These are phyloP conservation scores for Myxozyma udenii DNA, from an alignment of 805 yeast genomes.

Conservation along the genomic window DNA sequence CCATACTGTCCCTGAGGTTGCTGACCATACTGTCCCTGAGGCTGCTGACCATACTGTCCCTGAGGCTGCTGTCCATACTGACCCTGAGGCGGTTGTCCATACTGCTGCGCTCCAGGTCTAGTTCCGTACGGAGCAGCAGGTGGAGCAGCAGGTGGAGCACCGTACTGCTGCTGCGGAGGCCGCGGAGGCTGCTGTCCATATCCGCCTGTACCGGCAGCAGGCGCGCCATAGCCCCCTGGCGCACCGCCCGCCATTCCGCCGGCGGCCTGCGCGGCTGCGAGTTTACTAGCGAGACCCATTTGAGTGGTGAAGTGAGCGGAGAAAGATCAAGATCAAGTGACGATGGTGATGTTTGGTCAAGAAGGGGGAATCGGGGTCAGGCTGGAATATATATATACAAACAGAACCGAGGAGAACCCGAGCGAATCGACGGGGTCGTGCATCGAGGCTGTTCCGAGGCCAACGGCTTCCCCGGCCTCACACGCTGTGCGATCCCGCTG, in stretches of 20 bases:
- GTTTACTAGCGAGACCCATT: conserved; percentile 37
- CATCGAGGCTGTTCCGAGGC: too few species aligned
- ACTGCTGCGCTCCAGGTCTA: conserved; percentile 15
- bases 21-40: conserved; percentile 13
- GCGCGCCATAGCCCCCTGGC: conserved; percentile 11
- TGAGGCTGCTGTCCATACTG: conserved; percentile 19
- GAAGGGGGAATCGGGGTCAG: too few species aligned
- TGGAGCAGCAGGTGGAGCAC: conserved; percentile 3
- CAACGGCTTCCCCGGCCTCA: too few species aligned
- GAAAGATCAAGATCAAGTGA: too few species aligned
- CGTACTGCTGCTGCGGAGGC: conserved; percentile 5
- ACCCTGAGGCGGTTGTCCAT: conserved; percentile 9
- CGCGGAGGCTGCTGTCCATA: neutral
- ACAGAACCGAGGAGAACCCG: too few species aligned
- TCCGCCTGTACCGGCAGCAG: too few species aligned
- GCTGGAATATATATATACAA: too few species aligned
- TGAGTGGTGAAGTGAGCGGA: too few species aligned
- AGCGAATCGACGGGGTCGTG: too few species aligned
- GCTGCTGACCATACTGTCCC: conserved; percentile 18
- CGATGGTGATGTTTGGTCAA: too few species aligned
- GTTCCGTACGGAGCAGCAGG: conserved; percentile 6
- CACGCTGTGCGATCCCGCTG: too few species aligned
- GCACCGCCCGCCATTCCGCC: conserved; percentile 10
- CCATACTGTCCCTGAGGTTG: conserved; percentile 17
- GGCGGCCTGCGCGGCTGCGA: conserved; percentile 28